These are phyloP conservation scores for Penicillium vulpinum DNA, from an alignment of 2,329 filamentous ascomycete genomes.

Conservation along the genomic window DNA sequence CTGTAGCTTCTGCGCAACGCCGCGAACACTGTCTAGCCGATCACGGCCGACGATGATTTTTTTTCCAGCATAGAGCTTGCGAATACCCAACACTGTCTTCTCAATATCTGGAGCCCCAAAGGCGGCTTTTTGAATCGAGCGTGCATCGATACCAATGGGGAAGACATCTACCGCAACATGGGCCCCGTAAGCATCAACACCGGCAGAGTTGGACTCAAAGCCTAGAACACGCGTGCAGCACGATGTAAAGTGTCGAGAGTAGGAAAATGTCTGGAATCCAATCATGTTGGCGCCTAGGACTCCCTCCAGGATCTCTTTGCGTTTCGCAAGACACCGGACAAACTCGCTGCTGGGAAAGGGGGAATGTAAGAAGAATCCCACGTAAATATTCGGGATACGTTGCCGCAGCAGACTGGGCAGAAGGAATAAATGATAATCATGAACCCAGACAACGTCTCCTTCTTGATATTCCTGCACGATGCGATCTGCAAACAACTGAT, in stretches of 20 bases:
- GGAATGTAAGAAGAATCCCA: conserved; percentile 90
- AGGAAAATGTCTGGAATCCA: conserved; percentile 93
- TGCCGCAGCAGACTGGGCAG: conserved; percentile 87
- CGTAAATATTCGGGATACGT: conserved; percentile 82
- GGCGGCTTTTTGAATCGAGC: conserved; percentile 71
- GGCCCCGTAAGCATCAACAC: conserved; percentile 84
- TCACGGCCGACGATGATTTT: conserved; percentile 95
- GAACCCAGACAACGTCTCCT: conserved; percentile 87
- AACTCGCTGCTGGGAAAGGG: conserved; percentile 97
- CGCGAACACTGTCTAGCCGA: conserved; percentile 86
- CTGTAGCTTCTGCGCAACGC: conserved; percentile 93
- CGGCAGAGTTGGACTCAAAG: conserved; percentile 81
- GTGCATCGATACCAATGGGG: conserved; percentile 91
- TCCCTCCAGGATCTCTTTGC: conserved; percentile 88
- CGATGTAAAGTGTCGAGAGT: conserved; percentile 89
- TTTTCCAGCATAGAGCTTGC: conserved; percentile 78
- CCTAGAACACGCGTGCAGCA: conserved; percentile 89
- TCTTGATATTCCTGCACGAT: conserved; percentile 89
- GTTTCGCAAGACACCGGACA: conserved; percentile 79
- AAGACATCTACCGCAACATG: conserved; percentile 91
- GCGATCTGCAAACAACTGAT: conserved; percentile 84
- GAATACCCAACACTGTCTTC: conserved; percentile 70
- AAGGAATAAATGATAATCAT: conserved; percentile 91
- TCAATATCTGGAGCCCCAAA: conserved; percentile 70
- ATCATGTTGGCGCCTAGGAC: conserved; percentile 89